phyloP scores from a whole-genome alignment of 352 stramenopile genomes.

The Globisporangium nunn region DNA sequence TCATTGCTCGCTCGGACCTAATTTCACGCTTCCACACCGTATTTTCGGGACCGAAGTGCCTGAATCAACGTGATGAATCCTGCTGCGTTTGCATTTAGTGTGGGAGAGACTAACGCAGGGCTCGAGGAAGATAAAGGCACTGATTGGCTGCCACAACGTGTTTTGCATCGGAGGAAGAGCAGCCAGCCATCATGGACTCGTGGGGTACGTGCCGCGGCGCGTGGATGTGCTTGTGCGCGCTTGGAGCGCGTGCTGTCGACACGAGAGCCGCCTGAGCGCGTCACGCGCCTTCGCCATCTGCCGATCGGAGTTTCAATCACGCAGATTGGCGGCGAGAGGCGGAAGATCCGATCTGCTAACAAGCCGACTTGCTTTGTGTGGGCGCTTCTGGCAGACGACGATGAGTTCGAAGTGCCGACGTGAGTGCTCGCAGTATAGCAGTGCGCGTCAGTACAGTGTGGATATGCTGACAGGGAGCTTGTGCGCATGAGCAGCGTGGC shows the following conservation, averaged over 20 bases:
- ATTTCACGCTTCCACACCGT: no score
- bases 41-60: no score
- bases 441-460: neutral
- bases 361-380: neutral
- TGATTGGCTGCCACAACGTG: neutral
- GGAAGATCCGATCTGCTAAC: neutral
- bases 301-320: no score
- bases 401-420: slow-evolving; percentile 75
- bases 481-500: slow-evolving; percentile 12
- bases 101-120: no score
- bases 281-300: neutral
- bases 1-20: neutral
- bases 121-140: neutral
- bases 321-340: no score
- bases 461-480: neutral
- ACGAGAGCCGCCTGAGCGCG: neutral
- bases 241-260: neutral
- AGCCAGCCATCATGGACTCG: slow-evolving; percentile 51
- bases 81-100: neutral
- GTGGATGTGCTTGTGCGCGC: slow-evolving; percentile 1
- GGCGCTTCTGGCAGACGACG: slow-evolving; percentile 41
- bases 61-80: no score
- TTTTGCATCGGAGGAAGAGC: neutral
- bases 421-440: neutral
- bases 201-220: slow-evolving; percentile 41